These are phyloP conservation scores for Lichtheimia hyalospora DNA, from an alignment of 371 early-diverging fungal genomes.

Conservation along the genomic window DNA sequence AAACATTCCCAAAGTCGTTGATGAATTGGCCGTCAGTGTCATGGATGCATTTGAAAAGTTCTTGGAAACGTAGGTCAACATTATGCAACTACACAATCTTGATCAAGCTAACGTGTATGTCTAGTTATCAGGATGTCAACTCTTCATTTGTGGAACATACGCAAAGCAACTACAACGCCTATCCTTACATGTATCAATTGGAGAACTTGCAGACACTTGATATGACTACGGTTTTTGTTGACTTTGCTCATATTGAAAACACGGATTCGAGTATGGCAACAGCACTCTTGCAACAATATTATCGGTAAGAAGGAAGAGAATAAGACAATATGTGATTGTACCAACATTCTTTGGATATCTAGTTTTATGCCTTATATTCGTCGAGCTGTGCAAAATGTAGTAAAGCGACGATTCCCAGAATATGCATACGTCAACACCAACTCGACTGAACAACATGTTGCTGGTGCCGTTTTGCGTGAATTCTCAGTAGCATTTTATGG, in stretches of 20 bases:
- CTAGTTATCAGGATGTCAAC: constrained; percentile 30
- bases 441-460: constrained; percentile 17
- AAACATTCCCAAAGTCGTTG: constrained; percentile 64
- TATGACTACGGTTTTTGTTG: constrained; percentile 74
- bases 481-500: constrained; percentile 81
- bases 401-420: constrained; percentile 64
- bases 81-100: not conserved
- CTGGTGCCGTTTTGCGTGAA: constrained; percentile 50
- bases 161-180: constrained; percentile 10
- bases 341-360: not conserved
- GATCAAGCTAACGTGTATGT: not conserved
- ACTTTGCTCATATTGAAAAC: constrained; percentile 68
- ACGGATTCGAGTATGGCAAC: constrained; percentile 69
- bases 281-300: constrained; percentile 73
- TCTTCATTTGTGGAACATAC: constrained; percentile 27
- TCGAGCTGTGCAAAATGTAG: constrained; percentile 81
- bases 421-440: constrained; percentile 48
- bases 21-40: constrained; percentile 78
- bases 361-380: constrained; percentile 87
- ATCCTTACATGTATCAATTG: constrained; percentile 61
- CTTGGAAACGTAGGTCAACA: constrained; percentile 56
- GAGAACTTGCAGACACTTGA: constrained; percentile 58
- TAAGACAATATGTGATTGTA: not conserved
- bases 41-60: constrained; percentile 79
- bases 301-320: constrained; percentile 51